phyloP scores from a whole-genome alignment of 1,284 basidiomycete species.

The Mycosarcoma mackinlayi region DNA sequence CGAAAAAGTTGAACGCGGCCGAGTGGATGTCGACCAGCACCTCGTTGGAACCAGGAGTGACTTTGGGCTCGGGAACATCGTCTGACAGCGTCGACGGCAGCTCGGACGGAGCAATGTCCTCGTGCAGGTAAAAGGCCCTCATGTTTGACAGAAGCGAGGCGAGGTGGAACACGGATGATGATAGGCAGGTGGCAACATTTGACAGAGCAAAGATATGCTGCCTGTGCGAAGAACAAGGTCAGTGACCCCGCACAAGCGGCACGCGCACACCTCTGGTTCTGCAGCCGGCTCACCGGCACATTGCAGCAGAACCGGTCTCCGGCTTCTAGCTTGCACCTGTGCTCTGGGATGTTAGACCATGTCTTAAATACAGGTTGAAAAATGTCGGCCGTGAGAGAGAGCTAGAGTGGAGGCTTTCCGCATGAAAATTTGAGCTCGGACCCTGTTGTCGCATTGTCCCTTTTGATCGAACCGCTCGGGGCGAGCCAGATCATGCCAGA shows the following conservation, averaged over 20 bases:
- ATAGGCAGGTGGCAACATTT: neutral
- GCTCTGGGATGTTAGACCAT: neutral
- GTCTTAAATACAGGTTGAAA: too few relatives aligned
- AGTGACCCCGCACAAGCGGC: constrained; percentile 1
- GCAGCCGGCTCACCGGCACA: neutral
- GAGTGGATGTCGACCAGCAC: constrained; percentile 70
- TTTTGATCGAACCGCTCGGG: too few relatives aligned
- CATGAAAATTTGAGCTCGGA: neutral
- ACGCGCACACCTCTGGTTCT: too few relatives aligned
- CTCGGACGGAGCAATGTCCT: constrained; percentile 54
- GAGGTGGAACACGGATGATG: neutral
- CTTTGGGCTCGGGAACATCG: constrained; percentile 49
- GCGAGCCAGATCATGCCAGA: too few relatives aligned
- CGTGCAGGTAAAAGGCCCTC: constrained; percentile 60
- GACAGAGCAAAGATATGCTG: neutral
- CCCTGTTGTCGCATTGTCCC: neutral
- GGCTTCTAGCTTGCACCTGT: neutral
- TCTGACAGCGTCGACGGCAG: constrained; percentile 49
- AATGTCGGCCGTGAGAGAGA: neutral
- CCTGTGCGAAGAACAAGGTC: neutral
- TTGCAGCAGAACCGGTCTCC: neutral
- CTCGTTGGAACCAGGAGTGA: constrained; percentile 39
- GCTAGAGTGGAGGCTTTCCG: neutral
- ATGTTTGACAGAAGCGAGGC: constrained; percentile 24
- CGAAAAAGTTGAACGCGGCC: constrained; percentile 62